Evolutionary conservation across 768 basidiomycete species (phyloP).

Genomic region (Tulasnella sp.): DNA sequence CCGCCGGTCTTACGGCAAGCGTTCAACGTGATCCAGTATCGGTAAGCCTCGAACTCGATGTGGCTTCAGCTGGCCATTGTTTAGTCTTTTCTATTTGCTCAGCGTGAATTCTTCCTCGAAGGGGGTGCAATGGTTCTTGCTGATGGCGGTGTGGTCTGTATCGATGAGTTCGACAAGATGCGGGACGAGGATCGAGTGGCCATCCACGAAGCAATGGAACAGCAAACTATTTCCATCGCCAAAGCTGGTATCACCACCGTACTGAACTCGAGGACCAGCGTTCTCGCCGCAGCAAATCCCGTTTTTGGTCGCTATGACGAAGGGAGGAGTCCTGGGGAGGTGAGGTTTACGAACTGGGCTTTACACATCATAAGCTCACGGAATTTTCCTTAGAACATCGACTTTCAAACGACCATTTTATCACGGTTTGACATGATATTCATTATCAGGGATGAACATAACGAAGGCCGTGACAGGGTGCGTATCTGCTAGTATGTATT

Average conservation of each 20-base stretch:
- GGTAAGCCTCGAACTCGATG: slow-evolving; percentile 37
- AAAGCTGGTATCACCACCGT: slow-evolving; percentile 99
- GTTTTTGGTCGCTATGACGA: slow-evolving; percentile 98
- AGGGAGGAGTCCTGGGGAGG: slow-evolving; percentile 90
- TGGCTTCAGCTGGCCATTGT: slow-evolving; percentile 10
- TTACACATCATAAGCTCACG: not conserved
- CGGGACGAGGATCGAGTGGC: slow-evolving; percentile 97
- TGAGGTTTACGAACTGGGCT: slow-evolving; percentile 24
- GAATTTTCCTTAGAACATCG: slow-evolving; percentile 55
- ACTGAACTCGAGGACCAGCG: slow-evolving; percentile 88
- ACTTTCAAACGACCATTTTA: slow-evolving; percentile 95
- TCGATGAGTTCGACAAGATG: slow-evolving; percentile 99
- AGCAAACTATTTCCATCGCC: slow-evolving; percentile 98
- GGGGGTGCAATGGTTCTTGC: slow-evolving; percentile 99
- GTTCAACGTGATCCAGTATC: slow-evolving; percentile 90
- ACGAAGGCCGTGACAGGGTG: slow-evolving; percentile 84
- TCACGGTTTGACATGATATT: slow-evolving; percentile 99
- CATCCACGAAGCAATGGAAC: slow-evolving; percentile 99
- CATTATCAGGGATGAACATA: slow-evolving; percentile 96
- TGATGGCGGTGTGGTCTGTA: slow-evolving; percentile 96
- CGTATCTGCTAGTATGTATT: slow-evolving; percentile 20
- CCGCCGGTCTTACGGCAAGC: slow-evolving; percentile 94
- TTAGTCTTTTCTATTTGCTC: slow-evolving; percentile 1
- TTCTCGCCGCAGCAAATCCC: slow-evolving; percentile 94
- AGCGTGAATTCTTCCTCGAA: slow-evolving; percentile 98